Evolutionary conservation across 371 early-diverging fungal species (phyloP).

Genomic region (Actinomortierella ambigua): DNA sequence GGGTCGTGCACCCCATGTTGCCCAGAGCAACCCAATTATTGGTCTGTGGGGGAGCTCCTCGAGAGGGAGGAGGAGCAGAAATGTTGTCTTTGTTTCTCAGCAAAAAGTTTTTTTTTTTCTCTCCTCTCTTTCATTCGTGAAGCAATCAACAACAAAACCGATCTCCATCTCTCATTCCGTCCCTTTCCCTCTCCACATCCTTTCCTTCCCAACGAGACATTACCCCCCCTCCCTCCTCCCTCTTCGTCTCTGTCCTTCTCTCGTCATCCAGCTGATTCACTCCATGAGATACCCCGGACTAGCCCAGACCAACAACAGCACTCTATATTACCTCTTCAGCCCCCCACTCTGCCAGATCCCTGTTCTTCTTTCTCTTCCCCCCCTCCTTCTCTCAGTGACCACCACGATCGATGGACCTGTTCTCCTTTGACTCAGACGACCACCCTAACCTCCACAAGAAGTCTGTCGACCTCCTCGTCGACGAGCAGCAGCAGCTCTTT

Average conservation of each 20-base stretch:
- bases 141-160: neutral
- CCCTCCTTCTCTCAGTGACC: neutral
- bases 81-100: slow-evolving; percentile 2
- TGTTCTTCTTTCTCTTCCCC: neutral
- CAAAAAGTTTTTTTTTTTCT: neutral
- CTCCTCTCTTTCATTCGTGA: slow-evolving; percentile 1
- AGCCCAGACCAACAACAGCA: neutral
- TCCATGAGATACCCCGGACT: slow-evolving; percentile 37
- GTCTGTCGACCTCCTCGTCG: slow-evolving; percentile 26
- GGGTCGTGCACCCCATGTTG: too few relatives aligned
- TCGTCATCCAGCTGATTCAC: slow-evolving; percentile 3
- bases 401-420: slow-evolving; percentile 29
- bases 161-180: slow-evolving; percentile 1
- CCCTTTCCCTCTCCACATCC: slow-evolving; percentile 10
- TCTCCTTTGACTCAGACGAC: slow-evolving; percentile 45
- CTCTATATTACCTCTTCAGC: slow-evolving; percentile 15
- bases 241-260: slow-evolving; percentile 2
- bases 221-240: slow-evolving; percentile 2
- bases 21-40: too few relatives aligned
- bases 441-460: slow-evolving; percentile 39
- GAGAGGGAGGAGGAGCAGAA: too few relatives aligned
- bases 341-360: slow-evolving; percentile 40
- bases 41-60: too few relatives aligned
- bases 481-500: slow-evolving; percentile 10
- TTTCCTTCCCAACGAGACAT: neutral